Evolutionary conservation across 1,284 basidiomycete genomes (phyloP).

Genomic region (Pascua guehoae): DNA sequence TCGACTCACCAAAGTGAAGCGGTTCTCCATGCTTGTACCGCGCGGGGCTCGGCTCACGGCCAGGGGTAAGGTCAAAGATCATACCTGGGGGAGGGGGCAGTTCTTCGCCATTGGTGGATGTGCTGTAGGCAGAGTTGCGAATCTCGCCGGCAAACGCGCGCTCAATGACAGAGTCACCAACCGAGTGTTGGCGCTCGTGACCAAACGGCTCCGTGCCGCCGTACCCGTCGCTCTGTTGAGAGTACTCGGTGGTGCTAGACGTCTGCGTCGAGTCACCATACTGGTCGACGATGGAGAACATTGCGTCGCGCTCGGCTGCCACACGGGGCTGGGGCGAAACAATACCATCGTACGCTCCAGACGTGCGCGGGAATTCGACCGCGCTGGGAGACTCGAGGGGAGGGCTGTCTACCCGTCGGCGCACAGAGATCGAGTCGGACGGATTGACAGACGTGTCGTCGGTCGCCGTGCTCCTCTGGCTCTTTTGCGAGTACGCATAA

Average conservation of each 20-base stretch:
- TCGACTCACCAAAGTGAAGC: slow-evolving; percentile 57
- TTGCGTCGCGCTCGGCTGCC: slow-evolving; percentile 12
- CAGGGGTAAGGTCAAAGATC: slow-evolving; percentile 54
- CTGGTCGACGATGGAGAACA: slow-evolving; percentile 21
- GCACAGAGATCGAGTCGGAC: slow-evolving; percentile 14
- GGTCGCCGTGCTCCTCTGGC: neutral
- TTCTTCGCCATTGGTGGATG: slow-evolving; percentile 4
- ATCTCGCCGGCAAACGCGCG: slow-evolving; percentile 15
- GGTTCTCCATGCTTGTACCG: slow-evolving; percentile 82
- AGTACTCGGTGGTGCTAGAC: slow-evolving; percentile 1
- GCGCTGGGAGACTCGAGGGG: slow-evolving; percentile 3
- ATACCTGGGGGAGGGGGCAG: slow-evolving; percentile 38
- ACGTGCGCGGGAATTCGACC: neutral
- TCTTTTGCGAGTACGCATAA: slow-evolving; percentile 1
- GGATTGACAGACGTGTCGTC: slow-evolving; percentile 15
- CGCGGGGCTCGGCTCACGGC: slow-evolving; percentile 59
- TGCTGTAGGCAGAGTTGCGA: slow-evolving; percentile 13
- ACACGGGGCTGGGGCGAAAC: slow-evolving; percentile 10
- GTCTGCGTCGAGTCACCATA: slow-evolving; percentile 7
- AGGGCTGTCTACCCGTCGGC: slow-evolving; percentile 4
- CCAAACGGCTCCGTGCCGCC: neutral
- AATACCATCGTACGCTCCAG: slow-evolving; percentile 11
- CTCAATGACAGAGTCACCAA: slow-evolving; percentile 11
- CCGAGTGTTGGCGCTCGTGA: neutral
- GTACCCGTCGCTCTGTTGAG: slow-evolving; percentile 11